Conservation (phyloP, 805 yeast genomes). For the Saccharomycopsis malanga region DNA sequence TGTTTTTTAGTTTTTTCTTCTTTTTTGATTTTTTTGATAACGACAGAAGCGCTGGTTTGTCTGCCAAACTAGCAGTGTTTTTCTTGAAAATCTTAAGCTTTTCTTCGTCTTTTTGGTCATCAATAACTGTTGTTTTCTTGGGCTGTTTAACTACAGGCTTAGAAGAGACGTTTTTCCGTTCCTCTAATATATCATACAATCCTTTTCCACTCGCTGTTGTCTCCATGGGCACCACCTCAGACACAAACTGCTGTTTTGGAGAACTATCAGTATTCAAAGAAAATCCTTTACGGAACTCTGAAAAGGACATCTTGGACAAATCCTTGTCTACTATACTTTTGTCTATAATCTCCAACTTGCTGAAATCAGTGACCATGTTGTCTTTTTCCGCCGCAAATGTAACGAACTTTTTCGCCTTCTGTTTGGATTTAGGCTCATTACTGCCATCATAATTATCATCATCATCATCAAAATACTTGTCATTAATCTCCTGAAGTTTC, state of each 20-base stretch:
- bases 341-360: not conserved
- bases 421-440: not conserved
- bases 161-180: slow-evolving; percentile 5
- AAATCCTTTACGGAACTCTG: slow-evolving; percentile 1
- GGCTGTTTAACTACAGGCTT: no score
- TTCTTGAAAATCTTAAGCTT: no score
- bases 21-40: no score
- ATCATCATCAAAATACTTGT: slow-evolving; percentile 11
- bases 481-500: slow-evolving; percentile 13
- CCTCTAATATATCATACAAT: slow-evolving; percentile 17
- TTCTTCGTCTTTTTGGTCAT: no score
- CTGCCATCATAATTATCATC: not conserved
- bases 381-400: not conserved
- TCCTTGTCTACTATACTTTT: slow-evolving; percentile 1
- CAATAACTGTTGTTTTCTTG: no score
- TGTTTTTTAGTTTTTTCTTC: no score
- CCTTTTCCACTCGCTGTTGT: slow-evolving; percentile 16
- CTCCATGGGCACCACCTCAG: not conserved
- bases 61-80: no score
- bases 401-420: not conserved
- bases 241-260: not conserved
- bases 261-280: not conserved
- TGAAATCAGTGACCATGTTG: not conserved
- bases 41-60: no score
- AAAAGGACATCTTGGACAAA: slow-evolving; percentile 4